Evolutionary conservation across 345 rosid genomes (phyloP), one percentile per base, ranked within the genome.

Genomic region (Physaria fendleri): DNA sequence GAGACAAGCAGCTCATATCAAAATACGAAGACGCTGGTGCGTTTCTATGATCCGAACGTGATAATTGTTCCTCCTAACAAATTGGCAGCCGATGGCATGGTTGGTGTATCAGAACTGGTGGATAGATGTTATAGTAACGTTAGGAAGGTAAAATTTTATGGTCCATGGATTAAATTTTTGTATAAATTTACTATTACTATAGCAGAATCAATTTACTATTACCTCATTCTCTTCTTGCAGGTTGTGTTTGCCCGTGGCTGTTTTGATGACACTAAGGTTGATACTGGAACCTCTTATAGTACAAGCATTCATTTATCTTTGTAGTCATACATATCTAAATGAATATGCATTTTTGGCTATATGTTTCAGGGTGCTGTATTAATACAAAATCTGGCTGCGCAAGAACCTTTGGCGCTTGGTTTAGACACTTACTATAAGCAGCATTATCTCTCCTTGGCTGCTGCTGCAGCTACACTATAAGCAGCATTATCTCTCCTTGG

Each of bases 201-300:
- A 35, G 37, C 16, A 42, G 18, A 48, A 20, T 35, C 66, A 35
- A 11, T 37, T 37, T 23, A 40, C 15, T 66, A 41, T 55, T 48
- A 12, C 34, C 16, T 8, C 46, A 13, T 24, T 20, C 33, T 45
- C 35, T 68, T 68, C 63, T 45, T 73, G 45, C 75, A 93, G 99
- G 88, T 81, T 65, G 85, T 85, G 45, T 71, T 86, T 79, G 82
- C 88, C 17, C 95, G 99, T 40, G 83, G 95, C 50, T 86, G 94
- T 79, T 93, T 89, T 55, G 95, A 89, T 64, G 99, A 93, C 73
- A 93, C 99, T 30, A 93, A 86, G 99, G 99, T 93, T 68, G 21
- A 55, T 54, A 13, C 24, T 20, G 35, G 56, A 54, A 50, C 25
- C 34, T 45, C 39, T 56, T 20, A 20, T 60, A 11, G 23, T 74